Conservation (phyloP, 768 basidiomycete species). For the Pleurotus sapidus region DNA sequence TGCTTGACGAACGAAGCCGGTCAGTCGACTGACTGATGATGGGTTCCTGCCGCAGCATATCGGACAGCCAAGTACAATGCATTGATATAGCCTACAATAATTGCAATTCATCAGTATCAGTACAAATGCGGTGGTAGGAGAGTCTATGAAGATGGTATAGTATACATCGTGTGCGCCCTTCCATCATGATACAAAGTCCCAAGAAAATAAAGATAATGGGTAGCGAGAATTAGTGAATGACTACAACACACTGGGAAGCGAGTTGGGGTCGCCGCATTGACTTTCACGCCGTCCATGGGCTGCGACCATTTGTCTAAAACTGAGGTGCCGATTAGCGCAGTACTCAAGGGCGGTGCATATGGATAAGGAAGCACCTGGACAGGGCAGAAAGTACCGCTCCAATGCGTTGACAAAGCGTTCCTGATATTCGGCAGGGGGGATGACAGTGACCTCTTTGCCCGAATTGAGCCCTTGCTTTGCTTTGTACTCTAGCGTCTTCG, state of each 20-base stretch:
- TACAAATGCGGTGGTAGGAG: too few species aligned
- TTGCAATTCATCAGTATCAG: too few species aligned
- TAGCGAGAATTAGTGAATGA: background rate
- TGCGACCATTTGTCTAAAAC: conserved; percentile 50
- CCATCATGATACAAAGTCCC: background rate
- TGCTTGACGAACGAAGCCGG: too few species aligned
- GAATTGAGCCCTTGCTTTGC: conserved; percentile 74
- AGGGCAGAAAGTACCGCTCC: conserved; percentile 73
- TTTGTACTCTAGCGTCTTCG: conserved; percentile 84
- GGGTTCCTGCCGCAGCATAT: too few species aligned
- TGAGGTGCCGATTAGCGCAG: background rate
- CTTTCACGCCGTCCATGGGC: conserved; percentile 34
- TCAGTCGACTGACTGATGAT: too few species aligned
- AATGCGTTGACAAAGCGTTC: conserved; percentile 73
- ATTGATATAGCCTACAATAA: too few species aligned
- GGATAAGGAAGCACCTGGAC: conserved; percentile 50
- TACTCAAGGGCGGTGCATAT: background rate
- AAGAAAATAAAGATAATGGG: background rate
- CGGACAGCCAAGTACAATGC: too few species aligned
- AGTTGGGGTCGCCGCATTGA: conserved; percentile 33
- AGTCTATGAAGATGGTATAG: too few species aligned
- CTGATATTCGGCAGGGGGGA: conserved; percentile 79
- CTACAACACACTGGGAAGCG: conserved; percentile 43
- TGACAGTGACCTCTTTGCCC: conserved; percentile 74
- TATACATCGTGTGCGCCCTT: too few species aligned